Percentiles rank a stretch among this genome's conserved stretches.
These are phyloP conservation scores for Rugosomyces carneus DNA, from an alignment of 1,284 basidiomycete genomes.

Conservation along the genomic window DNA sequence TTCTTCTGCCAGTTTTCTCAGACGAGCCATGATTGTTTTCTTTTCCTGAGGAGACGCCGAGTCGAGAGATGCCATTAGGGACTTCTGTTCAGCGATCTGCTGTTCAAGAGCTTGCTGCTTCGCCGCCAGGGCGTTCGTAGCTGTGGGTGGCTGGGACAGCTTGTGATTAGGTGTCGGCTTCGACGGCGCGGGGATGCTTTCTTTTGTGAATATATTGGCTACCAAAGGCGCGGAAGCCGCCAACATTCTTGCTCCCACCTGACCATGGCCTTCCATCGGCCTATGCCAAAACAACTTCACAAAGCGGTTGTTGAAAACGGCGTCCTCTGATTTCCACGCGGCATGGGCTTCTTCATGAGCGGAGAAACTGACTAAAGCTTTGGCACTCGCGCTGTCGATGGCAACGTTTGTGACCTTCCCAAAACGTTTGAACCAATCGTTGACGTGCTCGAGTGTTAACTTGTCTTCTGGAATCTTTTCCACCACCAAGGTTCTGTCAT, in stretches of 20 bases:
- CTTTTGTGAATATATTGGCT: slow-evolving; percentile 42
- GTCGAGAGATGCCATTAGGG: slow-evolving; percentile 68
- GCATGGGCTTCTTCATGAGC: slow-evolving; percentile 81
- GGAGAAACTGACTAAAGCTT: slow-evolving; percentile 85
- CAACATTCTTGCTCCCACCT: slow-evolving; percentile 65
- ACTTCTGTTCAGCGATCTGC: slow-evolving; percentile 87
- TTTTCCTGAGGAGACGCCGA: slow-evolving; percentile 70
- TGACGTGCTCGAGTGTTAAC: slow-evolving; percentile 73
- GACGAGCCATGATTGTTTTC: slow-evolving; percentile 70
- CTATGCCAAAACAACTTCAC: slow-evolving; percentile 94
- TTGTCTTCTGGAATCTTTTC: slow-evolving; percentile 90
- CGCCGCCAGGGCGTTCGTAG: slow-evolving; percentile 47
- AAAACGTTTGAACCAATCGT: slow-evolving; percentile 88
- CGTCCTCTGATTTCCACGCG: slow-evolving; percentile 91
- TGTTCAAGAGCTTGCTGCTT: slow-evolving; percentile 77
- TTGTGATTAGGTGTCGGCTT: slow-evolving; percentile 30
- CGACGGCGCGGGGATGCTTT: slow-evolving; percentile 19
- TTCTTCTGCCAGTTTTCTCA: slow-evolving; percentile 79
- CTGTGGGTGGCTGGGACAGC: slow-evolving; percentile 28
- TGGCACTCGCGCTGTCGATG: slow-evolving; percentile 66
- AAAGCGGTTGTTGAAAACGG: slow-evolving; percentile 90
- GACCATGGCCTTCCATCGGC: slow-evolving; percentile 84
- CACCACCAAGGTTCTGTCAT: slow-evolving; percentile 84
- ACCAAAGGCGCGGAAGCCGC: slow-evolving; percentile 73
- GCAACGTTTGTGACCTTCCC: slow-evolving; percentile 92